Percentiles rank a stretch among this genome's conserved stretches.
Conservation (phyloP, 2,329 filamentous ascomycete genomes). For the Sclerotinia sclerotiorum region DNA sequence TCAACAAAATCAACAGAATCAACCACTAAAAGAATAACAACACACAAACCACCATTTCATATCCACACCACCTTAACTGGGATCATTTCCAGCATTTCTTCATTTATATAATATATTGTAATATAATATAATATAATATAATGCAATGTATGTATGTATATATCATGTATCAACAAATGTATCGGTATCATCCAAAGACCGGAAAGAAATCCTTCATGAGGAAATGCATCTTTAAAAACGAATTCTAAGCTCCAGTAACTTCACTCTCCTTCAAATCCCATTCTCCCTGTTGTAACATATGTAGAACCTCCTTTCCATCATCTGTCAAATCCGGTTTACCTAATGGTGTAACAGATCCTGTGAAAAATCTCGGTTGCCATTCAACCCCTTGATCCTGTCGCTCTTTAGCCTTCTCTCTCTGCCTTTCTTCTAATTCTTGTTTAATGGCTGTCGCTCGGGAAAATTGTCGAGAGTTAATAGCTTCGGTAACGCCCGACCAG, state of each 20-base stretch:
- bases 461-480: constrained; percentile 81
- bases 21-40: not conserved
- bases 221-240: not conserved
- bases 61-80: not conserved
- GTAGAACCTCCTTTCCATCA: constrained; percentile 58
- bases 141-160: not conserved
- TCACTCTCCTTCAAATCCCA: constrained; percentile 39
- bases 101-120: not conserved
- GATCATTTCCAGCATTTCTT: not conserved
- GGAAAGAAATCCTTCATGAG: not conserved
- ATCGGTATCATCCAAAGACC: constrained; percentile 5
- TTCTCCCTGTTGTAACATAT: constrained; percentile 52
- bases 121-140: not conserved
- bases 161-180: constrained; percentile 12
- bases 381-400: constrained; percentile 66
- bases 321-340: constrained; percentile 63
- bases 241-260: constrained; percentile 15
- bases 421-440: constrained; percentile 85
- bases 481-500: constrained; percentile 84
- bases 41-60: not conserved
- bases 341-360: constrained; percentile 55
- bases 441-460: constrained; percentile 82
- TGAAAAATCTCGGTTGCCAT: constrained; percentile 91
- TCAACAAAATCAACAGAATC: not conserved
- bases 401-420: constrained; percentile 80